Percentiles rank a stretch among this genome's conserved stretches.
phyloP scores from a whole-genome alignment of 768 basidiomycete genomes.

The Filobasidium floriforme region DNA sequence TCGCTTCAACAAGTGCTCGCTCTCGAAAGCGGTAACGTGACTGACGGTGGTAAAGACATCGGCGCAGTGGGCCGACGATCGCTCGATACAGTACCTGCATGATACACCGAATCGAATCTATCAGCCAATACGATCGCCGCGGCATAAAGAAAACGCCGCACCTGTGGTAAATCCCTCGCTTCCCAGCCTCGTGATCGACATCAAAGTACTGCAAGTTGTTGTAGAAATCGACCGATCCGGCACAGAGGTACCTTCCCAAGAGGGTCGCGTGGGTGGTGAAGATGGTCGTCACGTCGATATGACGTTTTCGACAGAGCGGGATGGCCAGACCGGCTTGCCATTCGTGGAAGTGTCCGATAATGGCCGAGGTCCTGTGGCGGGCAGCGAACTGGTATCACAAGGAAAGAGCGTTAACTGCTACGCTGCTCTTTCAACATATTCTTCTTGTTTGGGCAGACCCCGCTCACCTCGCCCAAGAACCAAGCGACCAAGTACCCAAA shows the following conservation, averaged over 20 bases:
- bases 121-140: background rate
- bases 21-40: slow-evolving; percentile 96
- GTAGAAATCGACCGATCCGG: slow-evolving; percentile 97
- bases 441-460: no score
- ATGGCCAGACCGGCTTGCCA: slow-evolving; percentile 98
- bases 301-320: slow-evolving; percentile 79
- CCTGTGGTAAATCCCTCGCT: slow-evolving; percentile 94
- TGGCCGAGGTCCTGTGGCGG: slow-evolving; percentile 70
- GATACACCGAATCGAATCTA: slow-evolving; percentile 11
- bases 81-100: slow-evolving; percentile 80
- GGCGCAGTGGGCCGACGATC: slow-evolving; percentile 85
- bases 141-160: slow-evolving; percentile 22
- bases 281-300: slow-evolving; percentile 95
- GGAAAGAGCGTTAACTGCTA: no score
- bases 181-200: slow-evolving; percentile 97
- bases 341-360: slow-evolving; percentile 97
- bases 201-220: slow-evolving; percentile 99
- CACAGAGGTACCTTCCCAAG: slow-evolving; percentile 95
- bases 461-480: slow-evolving; percentile 92
- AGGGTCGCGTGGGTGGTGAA: slow-evolving; percentile 98
- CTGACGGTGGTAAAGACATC: slow-evolving; percentile 98
- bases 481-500: slow-evolving; percentile 98
- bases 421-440: no score
- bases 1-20: slow-evolving; percentile 89
- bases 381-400: slow-evolving; percentile 40